Base-by-base conservation (phyloP, 2,329 filamentous ascomycete species). In the Cryoendolithus antarcticus region DNA sequence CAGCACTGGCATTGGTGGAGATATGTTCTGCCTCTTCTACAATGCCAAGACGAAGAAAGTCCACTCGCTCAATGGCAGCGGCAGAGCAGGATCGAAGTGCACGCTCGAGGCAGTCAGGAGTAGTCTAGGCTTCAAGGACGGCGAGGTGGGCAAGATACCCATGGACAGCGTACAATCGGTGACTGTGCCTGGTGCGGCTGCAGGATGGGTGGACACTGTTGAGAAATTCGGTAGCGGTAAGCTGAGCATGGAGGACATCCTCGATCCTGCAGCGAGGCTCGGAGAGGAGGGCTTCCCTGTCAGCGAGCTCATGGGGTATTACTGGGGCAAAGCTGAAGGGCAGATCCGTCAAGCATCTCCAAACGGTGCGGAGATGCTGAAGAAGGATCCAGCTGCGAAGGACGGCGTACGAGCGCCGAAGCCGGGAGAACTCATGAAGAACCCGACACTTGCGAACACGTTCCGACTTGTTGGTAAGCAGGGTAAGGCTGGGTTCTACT, bases 21-120 rank as follows among this genome's bases (percentile, higher is more conserved):
- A 98, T 63, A 86, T 94, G 78, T 98, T 96, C 65, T 88, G 88
- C 60, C 75, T 96, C 29, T 95, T 77, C 69, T 96, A 89, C 66
- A 75, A 93, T 57, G 85, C 86, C 32, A 74, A 80, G 50, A 84
- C 80, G 0, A 82, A 82, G 56, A 82, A 82, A 46, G 80, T 96
- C 6, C 80, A 78, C 39, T 84, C 86, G 7, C 67, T 96, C 61
- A 98, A 98, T 61, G 91, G 88, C 12, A 95, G 88, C 1, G 91
- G 91, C n/a, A 78, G 91, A 21, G 76, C 86, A 3, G 78, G 83
- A 4, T 69, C 64, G 37, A 76, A 80, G 30, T 77, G 66, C 46
- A 82, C 78, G 0, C 69, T 93, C 1, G 79, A 86, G 38, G 70
- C 67, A 27, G 71, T 93, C 39, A 74, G 83, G 15, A 70, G 71